Base-by-base conservation (phyloP, 139 green algal genomes). In the Volvox africanus region DNA sequence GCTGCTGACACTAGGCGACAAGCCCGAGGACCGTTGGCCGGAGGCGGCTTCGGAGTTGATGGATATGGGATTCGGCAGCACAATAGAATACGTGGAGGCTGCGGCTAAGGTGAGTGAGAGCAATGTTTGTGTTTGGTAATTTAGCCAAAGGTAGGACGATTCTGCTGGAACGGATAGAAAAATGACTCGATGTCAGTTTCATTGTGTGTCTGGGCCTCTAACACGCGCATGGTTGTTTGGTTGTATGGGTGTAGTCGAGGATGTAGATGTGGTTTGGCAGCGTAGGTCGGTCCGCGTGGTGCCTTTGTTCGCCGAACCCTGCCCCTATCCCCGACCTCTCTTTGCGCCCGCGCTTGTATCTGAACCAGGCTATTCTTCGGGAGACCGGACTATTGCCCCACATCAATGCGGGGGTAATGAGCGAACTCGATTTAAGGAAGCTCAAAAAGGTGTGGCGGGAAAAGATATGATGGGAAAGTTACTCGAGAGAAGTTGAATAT, bases 1-100 rank as follows among this genome's bases (percentile, higher is more conserved):
- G 12, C 95, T 99, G 1, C 97, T 99, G 81, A 99, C 97, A 6
- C 92, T 99, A 32, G 97, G 96, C 5, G 97, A 99, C 91, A 97
- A 97, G 86, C 97, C 97, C 20, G 97, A 99, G 92, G 75, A 96
- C 75, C 33, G 91, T 33, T 98, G 97, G 65, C 82, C 92, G 0
- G 90, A 97, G 78, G 97, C 97, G 28, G 91, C 80, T 14, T 73
- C 69, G 24, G 97, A 99, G 95, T 94, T 99, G 93, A 26, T 61
- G 28, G 90, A 75, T 22, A 92, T 98, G 92, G 93, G 96, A 26
- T 96, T 95, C 89, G 61, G 33, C 84, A 93, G 65, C 77, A 99
- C 97, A 18, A 86, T 98, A 32, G 88, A 96, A 9, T 99, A 99
- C 81, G 96, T 99, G 30, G 89, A 92, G 44, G 95, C 86, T 1